phyloP scores from a whole-genome alignment of 2,329 filamentous ascomycete species.

The Huntiella moniliformis region DNA sequence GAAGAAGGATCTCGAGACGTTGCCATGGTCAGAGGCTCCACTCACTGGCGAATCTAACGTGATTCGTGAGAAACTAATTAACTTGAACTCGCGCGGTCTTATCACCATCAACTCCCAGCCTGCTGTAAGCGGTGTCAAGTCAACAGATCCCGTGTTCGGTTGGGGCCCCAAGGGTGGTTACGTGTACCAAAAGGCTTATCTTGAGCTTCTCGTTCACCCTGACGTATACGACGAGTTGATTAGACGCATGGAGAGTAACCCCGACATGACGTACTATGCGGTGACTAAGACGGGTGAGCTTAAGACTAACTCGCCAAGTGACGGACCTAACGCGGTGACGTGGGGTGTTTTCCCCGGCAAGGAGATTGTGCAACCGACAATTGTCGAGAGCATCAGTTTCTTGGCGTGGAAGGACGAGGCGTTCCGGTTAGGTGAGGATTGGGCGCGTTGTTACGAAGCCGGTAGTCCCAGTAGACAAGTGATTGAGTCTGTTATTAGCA shows the following conservation, averaged over 20 bases:
- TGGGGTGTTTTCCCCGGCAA: slow-evolving; percentile 99
- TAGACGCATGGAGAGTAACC: slow-evolving; percentile 54
- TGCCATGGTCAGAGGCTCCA: slow-evolving; percentile 87
- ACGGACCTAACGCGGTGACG: slow-evolving; percentile 92
- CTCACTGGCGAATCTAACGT: slow-evolving; percentile 66
- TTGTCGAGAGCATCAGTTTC: slow-evolving; percentile 95
- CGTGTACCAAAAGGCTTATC: slow-evolving; percentile 95
- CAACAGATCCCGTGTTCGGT: slow-evolving; percentile 67
- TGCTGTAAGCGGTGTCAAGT: slow-evolving; percentile 78
- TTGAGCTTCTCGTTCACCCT: slow-evolving; percentile 76
- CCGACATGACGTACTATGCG: slow-evolving; percentile 83
- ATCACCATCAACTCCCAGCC: slow-evolving; percentile 97
- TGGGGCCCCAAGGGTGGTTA: slow-evolving; percentile 94
- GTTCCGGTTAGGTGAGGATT: slow-evolving; percentile 78
- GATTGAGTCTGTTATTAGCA: slow-evolving; percentile 67
- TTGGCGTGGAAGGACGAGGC: slow-evolving; percentile 98
- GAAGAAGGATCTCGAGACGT: slow-evolving; percentile 55
- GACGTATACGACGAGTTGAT: slow-evolving; percentile 61
- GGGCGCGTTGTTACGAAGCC: slow-evolving; percentile 76
- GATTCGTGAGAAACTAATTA: slow-evolving; percentile 59
- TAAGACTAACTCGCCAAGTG: slow-evolving; percentile 64
- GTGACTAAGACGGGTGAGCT: slow-evolving; percentile 70
- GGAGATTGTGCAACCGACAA: slow-evolving; percentile 99
- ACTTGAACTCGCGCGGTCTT: slow-evolving; percentile 69
- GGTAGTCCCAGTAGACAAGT: slow-evolving; percentile 58